Evolutionary conservation across 2,329 filamentous ascomycete genomes (phyloP).

Genomic region (Ceratocystis diversiconidia): DNA sequence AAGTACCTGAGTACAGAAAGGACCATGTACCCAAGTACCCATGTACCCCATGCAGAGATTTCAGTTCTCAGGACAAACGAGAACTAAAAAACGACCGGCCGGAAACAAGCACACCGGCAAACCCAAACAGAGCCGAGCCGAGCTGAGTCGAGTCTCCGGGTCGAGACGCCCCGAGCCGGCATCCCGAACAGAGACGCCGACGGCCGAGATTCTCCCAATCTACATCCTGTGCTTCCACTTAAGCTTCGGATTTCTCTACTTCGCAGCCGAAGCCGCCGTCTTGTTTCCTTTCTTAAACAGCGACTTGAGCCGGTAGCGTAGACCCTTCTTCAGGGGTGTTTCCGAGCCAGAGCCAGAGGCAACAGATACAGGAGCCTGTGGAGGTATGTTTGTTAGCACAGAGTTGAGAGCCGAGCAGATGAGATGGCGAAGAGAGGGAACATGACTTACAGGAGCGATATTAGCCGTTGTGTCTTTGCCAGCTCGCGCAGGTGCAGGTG

Average conservation of each 20-base stretch:
- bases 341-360: background rate
- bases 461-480: background rate
- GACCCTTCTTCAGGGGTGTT: background rate
- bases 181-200: background rate
- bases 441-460: background rate
- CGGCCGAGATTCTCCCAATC: background rate
- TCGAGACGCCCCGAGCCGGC: too few relatives aligned
- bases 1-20: background rate
- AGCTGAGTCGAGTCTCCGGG: too few relatives aligned
- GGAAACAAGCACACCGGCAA: too few relatives aligned
- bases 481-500: too few relatives aligned
- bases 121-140: background rate
- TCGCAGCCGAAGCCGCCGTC: background rate
- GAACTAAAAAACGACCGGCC: background rate
- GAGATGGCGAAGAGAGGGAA: background rate
- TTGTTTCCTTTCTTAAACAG: slow-evolving; percentile 11
- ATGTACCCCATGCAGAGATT: background rate
- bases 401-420: background rate
- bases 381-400: background rate
- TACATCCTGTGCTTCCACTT: background rate
- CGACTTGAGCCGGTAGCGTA: slow-evolving; percentile 9
- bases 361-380: background rate
- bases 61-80: background rate
- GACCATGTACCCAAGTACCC: background rate
- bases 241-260: background rate